Base-by-base conservation (phyloP, 192 early-diverging fungal species). In the Cladochytrium replicatum region DNA sequence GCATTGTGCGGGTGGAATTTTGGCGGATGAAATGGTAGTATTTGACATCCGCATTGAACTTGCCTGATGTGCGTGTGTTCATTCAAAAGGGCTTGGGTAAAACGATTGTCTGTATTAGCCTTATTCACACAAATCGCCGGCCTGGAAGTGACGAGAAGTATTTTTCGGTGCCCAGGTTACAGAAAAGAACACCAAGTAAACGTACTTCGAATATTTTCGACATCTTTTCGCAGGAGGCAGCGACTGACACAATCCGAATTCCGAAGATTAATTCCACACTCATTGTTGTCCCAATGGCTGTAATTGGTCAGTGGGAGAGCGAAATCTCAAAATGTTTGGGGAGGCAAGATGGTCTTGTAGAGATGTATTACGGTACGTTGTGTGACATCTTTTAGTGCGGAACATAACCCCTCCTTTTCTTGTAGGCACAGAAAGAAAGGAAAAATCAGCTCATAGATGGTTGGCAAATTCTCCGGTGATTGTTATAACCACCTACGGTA, bases 21-120 rank as follows among this genome's bases (percentile, higher is more conserved):
- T 69, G 1, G 67, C 67, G 0, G 67, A 63, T 53, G 63, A 69
- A 43, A 69, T 41, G 40, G 53, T n/a, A n/a, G n/a, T n/a, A 24
- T 23, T 1, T 9, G 7, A 9, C 25, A 50, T 13, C 28, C 11
- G 42, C 15, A 27, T n/a, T 48, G 30, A 47, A 44, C 15, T 52
- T 43, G n/a, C 23, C 7, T 50, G 11, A 15, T 9, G 25, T 48
- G 24, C 29, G 46, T 21, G 49, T 45, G n/a, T 44, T 24, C n/a
- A 21, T n/a, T n/a, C 32, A 27, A 22, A 1, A 51, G 62, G 62
- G 61, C 13, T 27, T 67, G 27, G 66, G 66, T 9, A 69, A 69
- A 48, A 69, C 67, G 2, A 37, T 69, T 21, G 53, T 62, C 25
- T 62, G 48, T 11, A 23, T 69, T n/a, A 6, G 54, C n/a, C n/a